phyloP scores from a whole-genome alignment of 163 green algal species.

The Trebouxia gelatinosa region DNA sequence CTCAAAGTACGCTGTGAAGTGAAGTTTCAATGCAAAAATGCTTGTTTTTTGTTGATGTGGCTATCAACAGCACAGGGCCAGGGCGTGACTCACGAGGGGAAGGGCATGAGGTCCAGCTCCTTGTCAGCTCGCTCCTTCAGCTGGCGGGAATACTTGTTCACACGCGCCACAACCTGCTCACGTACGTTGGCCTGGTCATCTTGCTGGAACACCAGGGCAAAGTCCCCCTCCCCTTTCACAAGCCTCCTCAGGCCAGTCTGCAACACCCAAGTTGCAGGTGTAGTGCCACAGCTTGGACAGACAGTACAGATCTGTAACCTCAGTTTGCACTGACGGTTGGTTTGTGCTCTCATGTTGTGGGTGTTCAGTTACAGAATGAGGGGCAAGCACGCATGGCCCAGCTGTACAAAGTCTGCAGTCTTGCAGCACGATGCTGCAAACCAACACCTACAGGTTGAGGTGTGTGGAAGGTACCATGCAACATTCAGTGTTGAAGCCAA shows the following conservation, averaged over 20 bases:
- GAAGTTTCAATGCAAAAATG: background rate
- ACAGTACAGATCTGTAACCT: background rate
- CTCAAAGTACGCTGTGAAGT: too few species aligned
- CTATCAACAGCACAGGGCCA: background rate
- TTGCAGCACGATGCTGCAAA: too few species aligned
- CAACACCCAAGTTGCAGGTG: too few species aligned
- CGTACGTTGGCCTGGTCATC: background rate
- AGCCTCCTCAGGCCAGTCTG: constrained; percentile 38
- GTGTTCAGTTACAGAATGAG: too few species aligned
- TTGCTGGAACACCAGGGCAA: constrained; percentile 21
- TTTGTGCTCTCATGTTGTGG: too few species aligned
- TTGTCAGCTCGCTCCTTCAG: constrained; percentile 35
- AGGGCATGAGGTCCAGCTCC: constrained; percentile 49
- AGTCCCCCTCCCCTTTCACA: constrained; percentile 22
- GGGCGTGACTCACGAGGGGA: constrained; percentile 30
- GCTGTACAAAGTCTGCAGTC: too few species aligned
- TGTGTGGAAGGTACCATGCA: too few species aligned
- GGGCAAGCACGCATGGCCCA: too few species aligned
- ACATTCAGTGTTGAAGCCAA: too few species aligned
- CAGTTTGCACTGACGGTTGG: too few species aligned
- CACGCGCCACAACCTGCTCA: constrained; percentile 33
- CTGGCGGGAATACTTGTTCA: constrained; percentile 37
- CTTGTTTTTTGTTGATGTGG: background rate
- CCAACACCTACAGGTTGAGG: too few species aligned
- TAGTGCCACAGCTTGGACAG: too few species aligned